Conservation (phyloP, 2,329 filamentous ascomycete species). For the Apiospora arundinis region DNA sequence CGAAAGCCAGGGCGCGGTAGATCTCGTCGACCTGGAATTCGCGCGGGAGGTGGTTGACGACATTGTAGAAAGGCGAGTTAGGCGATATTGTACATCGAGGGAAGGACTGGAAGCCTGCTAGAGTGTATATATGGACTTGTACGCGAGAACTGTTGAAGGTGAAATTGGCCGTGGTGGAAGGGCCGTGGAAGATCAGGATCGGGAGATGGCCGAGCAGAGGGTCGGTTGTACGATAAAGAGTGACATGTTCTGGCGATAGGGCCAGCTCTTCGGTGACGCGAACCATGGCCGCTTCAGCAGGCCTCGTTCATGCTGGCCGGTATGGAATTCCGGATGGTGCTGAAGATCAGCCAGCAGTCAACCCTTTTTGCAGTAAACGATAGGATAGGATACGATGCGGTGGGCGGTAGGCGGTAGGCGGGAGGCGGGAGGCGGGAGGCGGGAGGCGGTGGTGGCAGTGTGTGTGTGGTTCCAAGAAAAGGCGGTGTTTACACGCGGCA, state of each 20-base stretch:
- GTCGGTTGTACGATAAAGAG: constrained; percentile 89
- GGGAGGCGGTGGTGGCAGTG: not conserved
- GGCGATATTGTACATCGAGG: constrained; percentile 92
- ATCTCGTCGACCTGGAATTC: constrained; percentile 96
- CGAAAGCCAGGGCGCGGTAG: constrained; percentile 89
- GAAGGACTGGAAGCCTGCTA: constrained; percentile 88
- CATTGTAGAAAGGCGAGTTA: constrained; percentile 87
- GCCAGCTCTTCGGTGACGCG: constrained; percentile 79
- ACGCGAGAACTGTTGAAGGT: constrained; percentile 90
- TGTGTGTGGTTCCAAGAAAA: constrained; percentile 28
- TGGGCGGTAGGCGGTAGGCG: constrained; percentile 16
- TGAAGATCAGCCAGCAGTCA: constrained; percentile 20
- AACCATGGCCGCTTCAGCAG: constrained; percentile 72
- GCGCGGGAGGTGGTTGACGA: constrained; percentile 86
- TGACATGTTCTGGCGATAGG: constrained; percentile 80
- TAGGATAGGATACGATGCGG: constrained; percentile 22
- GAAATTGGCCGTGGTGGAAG: constrained; percentile 87
- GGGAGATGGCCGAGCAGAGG: constrained; percentile 80
- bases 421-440: constrained; percentile 24
- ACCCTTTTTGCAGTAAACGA: constrained; percentile 23
- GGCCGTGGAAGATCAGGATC: constrained; percentile 89
- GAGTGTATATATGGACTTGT: constrained; percentile 89
- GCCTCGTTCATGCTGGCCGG: constrained; percentile 46
- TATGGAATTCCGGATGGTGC: constrained; percentile 25
- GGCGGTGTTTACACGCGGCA: constrained; percentile 23